phyloP scores from a whole-genome alignment of 225 moss, liverwort and hornwort species.

The Pseudoscleropodium purum region DNA sequence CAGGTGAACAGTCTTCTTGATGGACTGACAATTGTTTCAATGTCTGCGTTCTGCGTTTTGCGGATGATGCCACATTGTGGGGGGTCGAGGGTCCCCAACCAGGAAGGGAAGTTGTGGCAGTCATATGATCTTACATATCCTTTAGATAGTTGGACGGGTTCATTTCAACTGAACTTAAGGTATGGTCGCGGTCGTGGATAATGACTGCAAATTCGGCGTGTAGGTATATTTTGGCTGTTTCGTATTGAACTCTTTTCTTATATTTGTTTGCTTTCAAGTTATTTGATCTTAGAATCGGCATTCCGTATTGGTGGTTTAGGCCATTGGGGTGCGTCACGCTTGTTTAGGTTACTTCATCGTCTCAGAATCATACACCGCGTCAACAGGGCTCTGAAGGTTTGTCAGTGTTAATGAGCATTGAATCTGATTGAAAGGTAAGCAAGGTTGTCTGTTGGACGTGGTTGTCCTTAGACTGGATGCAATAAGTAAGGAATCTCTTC shows the following conservation, averaged over 20 bases:
- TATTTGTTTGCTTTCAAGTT: conserved; percentile 20
- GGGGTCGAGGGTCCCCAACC: conserved; percentile 1
- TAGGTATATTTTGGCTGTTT: conserved; percentile 29
- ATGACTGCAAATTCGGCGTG: conserved; percentile 21
- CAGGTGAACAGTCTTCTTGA: conserved; percentile 41
- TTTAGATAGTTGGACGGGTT: conserved; percentile 39
- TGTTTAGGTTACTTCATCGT: conserved; percentile 14
- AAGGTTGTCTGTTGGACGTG: conserved; percentile 22
- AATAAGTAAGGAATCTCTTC: background rate
- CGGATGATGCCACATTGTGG: conserved; percentile 24
- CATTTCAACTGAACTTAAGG: conserved; percentile 25
- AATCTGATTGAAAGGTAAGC: conserved; percentile 29
- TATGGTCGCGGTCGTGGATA: conserved; percentile 32
- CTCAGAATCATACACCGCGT: background rate
- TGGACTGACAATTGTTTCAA: conserved; percentile 38
- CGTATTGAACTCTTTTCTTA: conserved; percentile 7
- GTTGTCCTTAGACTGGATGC: conserved; percentile 15
- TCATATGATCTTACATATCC: conserved; percentile 2
- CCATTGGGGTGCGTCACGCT: background rate
- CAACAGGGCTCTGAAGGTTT: conserved; percentile 13
- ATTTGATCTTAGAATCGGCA: background rate
- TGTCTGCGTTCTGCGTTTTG: conserved; percentile 30
- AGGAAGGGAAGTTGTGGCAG: conserved; percentile 29
- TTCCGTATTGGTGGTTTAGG: conserved; percentile 6
- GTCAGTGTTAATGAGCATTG: conserved; percentile 1